A percentile compares a stretch with the other conserved stretches of the same genome.
Conservation (phyloP, 495 filamentous ascomycete species). For the Corynascus novoguineensis region DNA sequence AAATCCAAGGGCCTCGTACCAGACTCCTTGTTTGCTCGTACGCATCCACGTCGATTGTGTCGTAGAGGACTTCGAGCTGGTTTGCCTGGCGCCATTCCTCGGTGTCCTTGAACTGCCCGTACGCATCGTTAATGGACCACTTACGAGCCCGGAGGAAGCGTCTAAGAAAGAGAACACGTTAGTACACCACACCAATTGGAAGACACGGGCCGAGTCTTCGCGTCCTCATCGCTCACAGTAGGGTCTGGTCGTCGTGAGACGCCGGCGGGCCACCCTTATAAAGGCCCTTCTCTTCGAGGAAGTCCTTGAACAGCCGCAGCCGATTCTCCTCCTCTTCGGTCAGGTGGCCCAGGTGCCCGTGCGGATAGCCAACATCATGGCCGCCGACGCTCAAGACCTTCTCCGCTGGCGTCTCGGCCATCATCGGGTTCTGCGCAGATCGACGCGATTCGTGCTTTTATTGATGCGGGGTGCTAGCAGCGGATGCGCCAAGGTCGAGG, state of each 20-base stretch:
- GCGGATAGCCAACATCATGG: constrained; percentile 49
- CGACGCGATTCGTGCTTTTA: neutral
- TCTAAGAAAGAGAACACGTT: constrained; percentile 36
- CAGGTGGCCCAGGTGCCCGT: constrained; percentile 70
- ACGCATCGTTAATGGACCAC: constrained; percentile 68
- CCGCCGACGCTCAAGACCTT: constrained; percentile 22
- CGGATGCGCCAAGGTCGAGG: neutral
- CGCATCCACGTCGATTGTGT: constrained; percentile 72
- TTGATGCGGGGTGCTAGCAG: neutral
- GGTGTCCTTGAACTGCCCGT: constrained; percentile 78
- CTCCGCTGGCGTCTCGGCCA: constrained; percentile 16
- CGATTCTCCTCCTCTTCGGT: constrained; percentile 59
- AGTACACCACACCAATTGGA: neutral
- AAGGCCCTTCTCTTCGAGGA: constrained; percentile 57
- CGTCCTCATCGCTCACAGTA: constrained; percentile 55
- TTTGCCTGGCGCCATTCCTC: constrained; percentile 83
- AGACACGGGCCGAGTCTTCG: neutral
- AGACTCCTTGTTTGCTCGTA: constrained; percentile 73
- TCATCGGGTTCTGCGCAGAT: neutral
- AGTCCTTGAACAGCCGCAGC: constrained; percentile 60
- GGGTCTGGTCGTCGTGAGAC: constrained; percentile 73
- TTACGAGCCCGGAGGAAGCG: constrained; percentile 75
- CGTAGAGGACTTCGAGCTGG: constrained; percentile 64
- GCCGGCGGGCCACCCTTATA: constrained; percentile 54
- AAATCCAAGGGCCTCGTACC: constrained; percentile 44